Percentiles rank a stretch among this genome's conserved stretches.
Evolutionary conservation across 257 asterid genomes (phyloP).

Genomic region (Salvia rosmarinus): DNA sequence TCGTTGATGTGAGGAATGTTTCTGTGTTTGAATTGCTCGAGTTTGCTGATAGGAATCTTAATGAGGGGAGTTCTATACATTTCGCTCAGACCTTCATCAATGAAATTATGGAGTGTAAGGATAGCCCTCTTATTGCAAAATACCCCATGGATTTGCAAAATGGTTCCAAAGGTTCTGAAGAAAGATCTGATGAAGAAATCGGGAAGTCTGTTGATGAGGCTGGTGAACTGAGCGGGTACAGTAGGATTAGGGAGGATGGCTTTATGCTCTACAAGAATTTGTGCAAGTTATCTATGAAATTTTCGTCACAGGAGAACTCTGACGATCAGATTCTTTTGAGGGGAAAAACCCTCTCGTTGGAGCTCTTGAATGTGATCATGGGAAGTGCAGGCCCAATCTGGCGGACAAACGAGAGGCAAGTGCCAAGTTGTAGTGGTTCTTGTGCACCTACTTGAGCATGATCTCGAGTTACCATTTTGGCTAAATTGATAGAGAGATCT

Average conservation of each 20-base stretch:
- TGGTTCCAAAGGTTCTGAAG: slow-evolving; percentile 33
- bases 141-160: slow-evolving; percentile 46
- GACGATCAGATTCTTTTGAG: slow-evolving; percentile 95
- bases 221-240: slow-evolving; percentile 55
- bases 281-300: slow-evolving; percentile 96
- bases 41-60: slow-evolving; percentile 88
- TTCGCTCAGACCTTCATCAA: slow-evolving; percentile 76
- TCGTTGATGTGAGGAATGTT: slow-evolving; percentile 58
- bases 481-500: slow-evolving; percentile 16
- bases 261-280: slow-evolving; percentile 87
- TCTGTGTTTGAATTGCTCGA: slow-evolving; percentile 80
- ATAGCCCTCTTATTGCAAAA: slow-evolving; percentile 49
- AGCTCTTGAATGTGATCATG: slow-evolving; percentile 91
- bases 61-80: slow-evolving; percentile 88
- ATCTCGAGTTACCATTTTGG: slow-evolving; percentile 21
- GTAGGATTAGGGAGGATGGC: slow-evolving; percentile 89
- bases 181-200: slow-evolving; percentile 39
- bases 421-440: slow-evolving; percentile 27
- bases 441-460: slow-evolving; percentile 11
- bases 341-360: slow-evolving; percentile 90
- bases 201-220: slow-evolving; percentile 43
- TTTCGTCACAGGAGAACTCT: slow-evolving; percentile 78
- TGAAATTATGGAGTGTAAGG: slow-evolving; percentile 79
- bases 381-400: slow-evolving; percentile 87
- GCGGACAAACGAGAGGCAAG: slow-evolving; percentile 92